phyloP scores from a whole-genome alignment of 495 filamentous ascomycete genomes.

The Trichoderma virens region DNA sequence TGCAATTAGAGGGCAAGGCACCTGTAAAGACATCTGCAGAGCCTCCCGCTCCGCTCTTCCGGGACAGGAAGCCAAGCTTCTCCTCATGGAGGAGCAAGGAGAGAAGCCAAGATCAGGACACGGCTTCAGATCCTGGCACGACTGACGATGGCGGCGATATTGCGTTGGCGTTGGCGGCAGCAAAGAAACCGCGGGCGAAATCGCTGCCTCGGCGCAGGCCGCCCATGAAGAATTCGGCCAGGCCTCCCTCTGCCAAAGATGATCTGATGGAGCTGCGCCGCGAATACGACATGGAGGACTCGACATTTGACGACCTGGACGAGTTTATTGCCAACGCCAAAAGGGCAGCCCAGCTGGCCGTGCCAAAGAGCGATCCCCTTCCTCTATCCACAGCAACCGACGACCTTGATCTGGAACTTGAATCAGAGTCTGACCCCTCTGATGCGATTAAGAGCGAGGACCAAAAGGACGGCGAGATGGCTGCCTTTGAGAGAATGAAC shows the following conservation, averaged over 20 bases:
- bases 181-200: conserved; percentile 21
- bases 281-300: conserved; percentile 43
- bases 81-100: neutral
- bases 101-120: neutral
- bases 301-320: conserved; percentile 44
- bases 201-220: conserved; percentile 28
- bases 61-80: neutral
- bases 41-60: neutral
- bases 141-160: conserved; percentile 13
- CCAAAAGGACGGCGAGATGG: conserved; percentile 36
- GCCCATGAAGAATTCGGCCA: conserved; percentile 40
- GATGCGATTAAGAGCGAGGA: neutral
- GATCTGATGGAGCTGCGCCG: conserved; percentile 42
- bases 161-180: conserved; percentile 21
- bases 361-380: neutral
- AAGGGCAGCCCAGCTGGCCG: neutral
- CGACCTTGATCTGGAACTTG: neutral
- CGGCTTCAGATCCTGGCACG: neutral
- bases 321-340: conserved; percentile 28
- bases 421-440: neutral
- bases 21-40: neutral
- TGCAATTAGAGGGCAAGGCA: neutral
- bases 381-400: neutral
- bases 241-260: conserved; percentile 38
- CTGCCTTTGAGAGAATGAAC: conserved; percentile 50